These are phyloP conservation scores for Miscanthus sacchariflorus DNA, from an alignment of 202 grass and related monocot genomes.

Conservation along the genomic window DNA sequence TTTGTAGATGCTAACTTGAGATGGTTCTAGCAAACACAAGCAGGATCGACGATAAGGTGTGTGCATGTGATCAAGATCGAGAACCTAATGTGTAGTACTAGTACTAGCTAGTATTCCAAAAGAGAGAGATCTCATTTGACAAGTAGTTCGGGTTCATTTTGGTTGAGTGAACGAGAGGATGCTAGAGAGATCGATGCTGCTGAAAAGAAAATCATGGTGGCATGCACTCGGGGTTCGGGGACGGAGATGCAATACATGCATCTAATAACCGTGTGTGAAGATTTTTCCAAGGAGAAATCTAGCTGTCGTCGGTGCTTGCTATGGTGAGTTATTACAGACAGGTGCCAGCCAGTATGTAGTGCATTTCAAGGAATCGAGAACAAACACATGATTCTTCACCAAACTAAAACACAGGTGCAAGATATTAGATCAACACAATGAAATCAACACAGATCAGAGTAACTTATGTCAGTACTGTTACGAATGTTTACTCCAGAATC, in stretches of 20 bases:
- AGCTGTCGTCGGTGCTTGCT: not conserved
- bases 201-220: not conserved
- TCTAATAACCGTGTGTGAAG: not conserved
- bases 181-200: not conserved
- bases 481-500: not conserved
- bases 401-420: not conserved
- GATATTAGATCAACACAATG: not conserved
- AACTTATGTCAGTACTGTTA: not conserved
- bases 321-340: not conserved
- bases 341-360: not conserved
- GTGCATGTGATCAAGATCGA: slow-evolving; percentile 26
- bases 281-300: not conserved
- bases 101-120: too few species aligned
- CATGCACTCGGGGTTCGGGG: not conserved
- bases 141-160: not conserved
- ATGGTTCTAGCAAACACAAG: too few species aligned
- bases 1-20: not conserved
- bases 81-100: not conserved
- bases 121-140: not conserved
- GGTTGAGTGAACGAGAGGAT: not conserved
- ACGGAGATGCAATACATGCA: not conserved
- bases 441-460: not conserved
- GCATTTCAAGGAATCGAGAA: not conserved
- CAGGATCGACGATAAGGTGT: not conserved
- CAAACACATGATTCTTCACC: not conserved